These are phyloP conservation scores for Leccinum griseonigrum DNA, from an alignment of 1,284 basidiomycete species.

Conservation along the genomic window DNA sequence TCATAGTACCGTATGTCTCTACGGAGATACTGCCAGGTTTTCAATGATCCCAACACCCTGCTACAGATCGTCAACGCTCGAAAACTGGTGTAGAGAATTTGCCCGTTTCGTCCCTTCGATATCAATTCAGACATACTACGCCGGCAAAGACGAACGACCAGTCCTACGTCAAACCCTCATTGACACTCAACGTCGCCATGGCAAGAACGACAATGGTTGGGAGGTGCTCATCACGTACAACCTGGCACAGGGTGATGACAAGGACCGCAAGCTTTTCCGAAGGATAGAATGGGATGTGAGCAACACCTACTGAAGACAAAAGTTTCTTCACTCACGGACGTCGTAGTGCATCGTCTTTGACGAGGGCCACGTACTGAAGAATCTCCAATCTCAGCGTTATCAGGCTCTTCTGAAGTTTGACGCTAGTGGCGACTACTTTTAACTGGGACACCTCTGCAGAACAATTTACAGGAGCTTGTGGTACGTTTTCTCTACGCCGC, in stretches of 20 bases:
- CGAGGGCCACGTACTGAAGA: constrained; percentile 96
- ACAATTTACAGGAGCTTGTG: constrained; percentile 92
- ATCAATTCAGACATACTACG: constrained; percentile 92
- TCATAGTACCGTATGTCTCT: constrained; percentile 86
- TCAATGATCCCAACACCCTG: constrained; percentile 14
- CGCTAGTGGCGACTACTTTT: constrained; percentile 90
- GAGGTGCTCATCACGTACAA: constrained; percentile 97
- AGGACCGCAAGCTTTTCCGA: constrained; percentile 91
- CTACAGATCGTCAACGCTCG: constrained; percentile 86
- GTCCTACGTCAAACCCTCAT: constrained; percentile 69
- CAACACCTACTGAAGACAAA: constrained; percentile 15
- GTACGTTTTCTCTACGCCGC: constrained; percentile 47
- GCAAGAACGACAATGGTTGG: constrained; percentile 60
- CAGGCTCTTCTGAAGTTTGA: constrained; percentile 83
- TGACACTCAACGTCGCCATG: constrained; percentile 50
- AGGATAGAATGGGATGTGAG: constrained; percentile 89
- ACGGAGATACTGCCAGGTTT: constrained; percentile 38
- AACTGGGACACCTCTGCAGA: constrained; percentile 94
- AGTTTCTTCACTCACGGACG: constrained; percentile 7
- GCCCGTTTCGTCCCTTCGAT: constrained; percentile 86
- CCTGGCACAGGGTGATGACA: constrained; percentile 83
- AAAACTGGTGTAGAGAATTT: constrained; percentile 99
- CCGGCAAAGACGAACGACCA: constrained; percentile 85
- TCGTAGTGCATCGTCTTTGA: constrained; percentile 86
- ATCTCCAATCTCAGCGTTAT: constrained; percentile 95